These are phyloP conservation scores for Hyaloperonospora brassicae DNA, from an alignment of 352 stramenopile species.

Conservation along the genomic window DNA sequence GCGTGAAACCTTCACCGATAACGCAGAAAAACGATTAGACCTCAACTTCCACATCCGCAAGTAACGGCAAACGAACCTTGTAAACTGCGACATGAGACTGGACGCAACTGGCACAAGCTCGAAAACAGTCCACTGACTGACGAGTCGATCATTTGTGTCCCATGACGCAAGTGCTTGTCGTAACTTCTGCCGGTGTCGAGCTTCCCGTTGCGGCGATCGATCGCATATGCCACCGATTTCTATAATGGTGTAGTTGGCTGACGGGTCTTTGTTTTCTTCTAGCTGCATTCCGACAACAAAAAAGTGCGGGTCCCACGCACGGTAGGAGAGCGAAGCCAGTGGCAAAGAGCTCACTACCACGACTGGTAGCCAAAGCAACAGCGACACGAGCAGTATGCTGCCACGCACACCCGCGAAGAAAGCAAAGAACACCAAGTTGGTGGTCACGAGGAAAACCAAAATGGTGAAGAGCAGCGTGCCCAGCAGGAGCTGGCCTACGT, in stretches of 20 bases:
- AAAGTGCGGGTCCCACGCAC: constrained; percentile 25
- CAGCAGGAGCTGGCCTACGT: constrained; percentile 83
- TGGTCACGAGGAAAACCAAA: constrained; percentile 90
- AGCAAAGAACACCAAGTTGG: constrained; percentile 89
- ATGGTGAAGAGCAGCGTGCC: constrained; percentile 91
- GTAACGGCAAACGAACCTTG: constrained; percentile 16
- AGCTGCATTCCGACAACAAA: constrained; percentile 35
- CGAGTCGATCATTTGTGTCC: constrained; percentile 2
- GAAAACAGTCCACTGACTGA: constrained; percentile 11
- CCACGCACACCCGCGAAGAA: constrained; percentile 85
- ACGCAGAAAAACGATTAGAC: constrained; percentile 5
- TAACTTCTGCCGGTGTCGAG: constrained; percentile 15
- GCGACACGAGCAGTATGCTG: constrained; percentile 29
- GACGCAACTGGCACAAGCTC: constrained; percentile 22
- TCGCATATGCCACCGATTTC: constrained; percentile 18
- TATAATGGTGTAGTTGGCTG: constrained; percentile 2
- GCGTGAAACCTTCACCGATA: constrained; percentile 8
- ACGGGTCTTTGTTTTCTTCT: constrained; percentile 8
- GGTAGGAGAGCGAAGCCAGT: constrained; percentile 39
- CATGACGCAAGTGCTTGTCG: constrained; percentile 15
- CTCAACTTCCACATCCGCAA: neutral
- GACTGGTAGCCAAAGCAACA: constrained; percentile 48
- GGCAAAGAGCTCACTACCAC: constrained; percentile 43
- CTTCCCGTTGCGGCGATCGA: constrained; percentile 13
- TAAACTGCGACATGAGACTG: constrained; percentile 20